phyloP scores from a whole-genome alignment of 2,329 filamentous ascomycete species.

The Claviceps fusiformis region DNA sequence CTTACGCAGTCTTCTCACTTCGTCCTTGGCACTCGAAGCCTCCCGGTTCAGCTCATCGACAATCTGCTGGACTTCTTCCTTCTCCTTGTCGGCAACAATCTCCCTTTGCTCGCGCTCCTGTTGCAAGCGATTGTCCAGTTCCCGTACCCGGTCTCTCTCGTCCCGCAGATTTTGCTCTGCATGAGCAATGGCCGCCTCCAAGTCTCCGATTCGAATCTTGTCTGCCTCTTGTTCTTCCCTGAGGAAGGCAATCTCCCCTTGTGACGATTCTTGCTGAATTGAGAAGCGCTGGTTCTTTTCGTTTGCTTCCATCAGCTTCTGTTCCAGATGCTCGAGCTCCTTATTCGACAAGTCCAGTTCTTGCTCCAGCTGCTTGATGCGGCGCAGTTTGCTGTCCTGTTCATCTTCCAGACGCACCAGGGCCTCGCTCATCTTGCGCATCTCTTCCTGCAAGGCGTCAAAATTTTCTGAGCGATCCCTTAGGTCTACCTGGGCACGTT shows the following conservation, averaged over 20 bases:
- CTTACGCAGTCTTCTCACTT: slow-evolving; percentile 69
- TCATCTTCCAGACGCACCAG: slow-evolving; percentile 83
- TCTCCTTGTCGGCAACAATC: slow-evolving; percentile 73
- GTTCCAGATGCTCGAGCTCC: slow-evolving; percentile 76
- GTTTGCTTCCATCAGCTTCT: slow-evolving; percentile 70
- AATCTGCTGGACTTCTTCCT: slow-evolving; percentile 87
- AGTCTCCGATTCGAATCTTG: slow-evolving; percentile 93
- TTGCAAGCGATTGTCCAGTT: slow-evolving; percentile 60
- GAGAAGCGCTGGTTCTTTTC: slow-evolving; percentile 77
- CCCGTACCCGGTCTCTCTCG: slow-evolving; percentile 62
- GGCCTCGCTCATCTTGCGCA: slow-evolving; percentile 80
- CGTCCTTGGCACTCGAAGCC: slow-evolving; percentile 69
- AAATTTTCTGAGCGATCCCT: slow-evolving; percentile 75
- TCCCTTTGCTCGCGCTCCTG: slow-evolving; percentile 79
- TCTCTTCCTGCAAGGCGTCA: slow-evolving; percentile 80
- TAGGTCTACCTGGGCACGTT: slow-evolving; percentile 57
- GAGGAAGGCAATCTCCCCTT: slow-evolving; percentile 86
- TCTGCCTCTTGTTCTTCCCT: slow-evolving; percentile 94
- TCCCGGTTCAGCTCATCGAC: slow-evolving; percentile 88
- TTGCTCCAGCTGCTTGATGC: slow-evolving; percentile 70
- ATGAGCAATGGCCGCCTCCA: slow-evolving; percentile 70
- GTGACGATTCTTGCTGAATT: slow-evolving; percentile 84
- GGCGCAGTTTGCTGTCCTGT: slow-evolving; percentile 61
- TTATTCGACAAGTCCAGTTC: slow-evolving; percentile 74
- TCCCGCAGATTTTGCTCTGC: slow-evolving; percentile 70